Evolutionary conservation across 2,329 filamentous ascomycete species (phyloP).

Genomic region (Chaetothyriales sp.): DNA sequence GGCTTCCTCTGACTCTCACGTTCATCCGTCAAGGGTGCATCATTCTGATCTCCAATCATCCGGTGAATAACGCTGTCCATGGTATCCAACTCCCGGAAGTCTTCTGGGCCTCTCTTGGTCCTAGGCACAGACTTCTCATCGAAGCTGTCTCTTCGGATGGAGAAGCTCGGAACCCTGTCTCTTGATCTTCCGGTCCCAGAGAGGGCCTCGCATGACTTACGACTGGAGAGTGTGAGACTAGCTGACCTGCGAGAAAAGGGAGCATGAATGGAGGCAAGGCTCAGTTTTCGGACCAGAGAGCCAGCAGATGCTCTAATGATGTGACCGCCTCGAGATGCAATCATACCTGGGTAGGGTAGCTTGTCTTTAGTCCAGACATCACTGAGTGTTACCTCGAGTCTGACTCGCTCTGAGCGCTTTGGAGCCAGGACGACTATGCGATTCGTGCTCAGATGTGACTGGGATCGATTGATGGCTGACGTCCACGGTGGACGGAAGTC

Average conservation of each 20-base stretch:
- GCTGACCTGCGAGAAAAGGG: slow-evolving; percentile 61
- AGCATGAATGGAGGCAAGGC: slow-evolving; percentile 63
- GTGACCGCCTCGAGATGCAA: slow-evolving; percentile 51
- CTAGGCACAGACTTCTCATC: slow-evolving; percentile 9
- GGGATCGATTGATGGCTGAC: slow-evolving; percentile 55
- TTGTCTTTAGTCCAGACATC: slow-evolving; percentile 76
- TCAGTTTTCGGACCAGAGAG: slow-evolving; percentile 77
- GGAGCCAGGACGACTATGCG: slow-evolving; percentile 60
- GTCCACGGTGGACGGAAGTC: slow-evolving; percentile 24
- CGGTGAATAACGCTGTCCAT: slow-evolving; percentile 17
- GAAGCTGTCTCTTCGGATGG: slow-evolving; percentile 14
- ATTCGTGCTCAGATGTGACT: slow-evolving; percentile 60
- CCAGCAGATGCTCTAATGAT: slow-evolving; percentile 67
- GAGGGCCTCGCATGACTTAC: slow-evolving; percentile 15
- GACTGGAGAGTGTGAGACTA: slow-evolving; percentile 34
- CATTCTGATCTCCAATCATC: slow-evolving; percentile 13
- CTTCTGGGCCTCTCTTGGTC: background rate
- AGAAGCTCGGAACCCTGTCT: slow-evolving; percentile 12
- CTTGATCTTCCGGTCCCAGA: slow-evolving; percentile 7
- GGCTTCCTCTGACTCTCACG: slow-evolving; percentile 1
- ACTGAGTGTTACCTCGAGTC: slow-evolving; percentile 57
- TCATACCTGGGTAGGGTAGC: slow-evolving; percentile 74
- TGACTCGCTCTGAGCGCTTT: slow-evolving; percentile 58
- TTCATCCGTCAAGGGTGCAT: slow-evolving; percentile 1
- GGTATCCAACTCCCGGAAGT: slow-evolving; percentile 15